Evolutionary conservation across 225 moss, liverwort and hornwort genomes (phyloP), one percentile per base, ranked within the genome.

Genomic region (Polytrichum commune): DNA sequence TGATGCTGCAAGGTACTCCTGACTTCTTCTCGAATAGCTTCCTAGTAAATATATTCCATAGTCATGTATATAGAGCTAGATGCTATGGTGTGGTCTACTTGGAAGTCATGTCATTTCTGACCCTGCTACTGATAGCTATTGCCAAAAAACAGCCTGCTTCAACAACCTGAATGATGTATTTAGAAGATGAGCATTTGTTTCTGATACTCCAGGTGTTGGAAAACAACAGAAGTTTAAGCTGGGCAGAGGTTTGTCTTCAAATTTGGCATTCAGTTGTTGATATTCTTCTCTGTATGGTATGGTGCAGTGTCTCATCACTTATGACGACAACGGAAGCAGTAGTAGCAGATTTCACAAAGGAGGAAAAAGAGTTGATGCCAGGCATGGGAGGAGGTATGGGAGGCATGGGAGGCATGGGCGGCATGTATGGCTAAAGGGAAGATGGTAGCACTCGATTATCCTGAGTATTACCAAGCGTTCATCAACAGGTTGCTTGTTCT

Each of bases 241-340:
- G 46, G 38, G 13, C 3, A 16, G 46, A 46, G 46, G 13, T 46
- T 46, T 46, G 13, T 46, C 46, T 13, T 16, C 0, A 4, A 46
- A 46, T 13, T 9, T 46, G 46, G 13, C 13, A 46, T 46, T 13
- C 13, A 46, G 16, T 46, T 13, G 46, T 46, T 13, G 46, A 46
- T 13, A 16, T 46, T 16, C 13, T 22, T n/a, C 58, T 24, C 9
- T 6, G 1, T 20, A 6, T 58, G n/a, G 58, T 26, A 26, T 25
- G 6, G 75, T 68, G 75, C 68, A 86, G 82, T 75, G 80, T 86
- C 9, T 82, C 82, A 1, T 75, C 86, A 1, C 72, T 86, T 29
- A 83, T 86, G 86, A 86, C 82, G 0, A 86, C 77, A 0, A 86
- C 77, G 1, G 79, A 82, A 75, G 80, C 82, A 55, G 64, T 82